Base-by-base conservation (phyloP, 2,329 filamentous ascomycete genomes). In the Alternaria sp. region DNA sequence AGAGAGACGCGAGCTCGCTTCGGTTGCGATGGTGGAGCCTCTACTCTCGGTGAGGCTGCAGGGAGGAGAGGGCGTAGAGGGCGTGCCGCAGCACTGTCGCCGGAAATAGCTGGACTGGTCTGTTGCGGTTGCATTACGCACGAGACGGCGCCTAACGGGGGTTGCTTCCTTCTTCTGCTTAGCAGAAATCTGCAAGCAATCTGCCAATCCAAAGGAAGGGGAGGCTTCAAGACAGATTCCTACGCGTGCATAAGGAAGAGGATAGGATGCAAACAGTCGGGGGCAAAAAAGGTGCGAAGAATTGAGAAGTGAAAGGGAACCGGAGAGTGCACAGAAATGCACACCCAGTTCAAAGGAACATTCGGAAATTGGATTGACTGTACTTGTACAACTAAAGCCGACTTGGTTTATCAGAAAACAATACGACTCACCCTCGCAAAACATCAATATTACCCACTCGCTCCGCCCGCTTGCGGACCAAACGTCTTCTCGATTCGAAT, bases 41-140 rank as follows among this genome's bases (percentile, higher is more conserved):
- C 62, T 30, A 23, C 49, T 23, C 59, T 66, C 6, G 59, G 56
- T 30, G 62, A 53, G 21, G 63, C 28, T 43, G 64, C 63, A 17
- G 68, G 68, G 36, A 70, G 62, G 9, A 70, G 57, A 40, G 61
- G 59, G 19, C 68, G 64, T 15, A 70, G 57, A 54, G 63, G 57
- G 10, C 61, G 61, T 12, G 53, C 11, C 15, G 46, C 17, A 21
- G 63, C 63, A 26, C 26, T 52, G 30, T 62, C 54, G 56, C 51
- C 25, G 32, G n/a, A 13, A 56, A 50, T 50, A 45, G 26, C 56
- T 60, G 51, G 9, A 17, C 44, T 57, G 11, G 43, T 36, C 25
- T 32, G 50, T 43, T 56, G 57, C 5, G 51, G 21, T 44, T 55
- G 25, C 61, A 63, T 60, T 25, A 45, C 57, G 58, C 56, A 56